A percentile compares a stretch with the other conserved stretches of the same genome.
Conservation (phyloP, 2,329 filamentous ascomycete species). For the Clarireedia sp. region DNA sequence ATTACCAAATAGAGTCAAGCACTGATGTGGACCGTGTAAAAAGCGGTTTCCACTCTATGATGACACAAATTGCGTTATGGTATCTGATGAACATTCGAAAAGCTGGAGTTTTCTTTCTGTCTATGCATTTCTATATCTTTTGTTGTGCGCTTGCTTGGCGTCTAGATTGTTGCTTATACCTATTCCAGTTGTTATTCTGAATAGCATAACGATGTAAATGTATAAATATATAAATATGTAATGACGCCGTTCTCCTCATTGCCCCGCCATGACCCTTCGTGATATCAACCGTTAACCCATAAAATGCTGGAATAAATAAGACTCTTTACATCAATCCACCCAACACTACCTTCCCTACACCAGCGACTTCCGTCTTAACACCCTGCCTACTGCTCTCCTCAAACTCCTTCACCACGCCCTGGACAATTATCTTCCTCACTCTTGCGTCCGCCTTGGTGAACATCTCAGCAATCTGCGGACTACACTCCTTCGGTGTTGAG, state of each 20-base stretch:
- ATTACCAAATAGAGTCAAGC: conserved; percentile 99
- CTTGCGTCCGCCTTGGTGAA: conserved; percentile 85
- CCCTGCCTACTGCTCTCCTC: conserved; percentile 75
- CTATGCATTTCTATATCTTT: neutral
- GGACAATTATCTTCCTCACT: conserved; percentile 81
- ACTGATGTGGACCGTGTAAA: conserved; percentile 58
- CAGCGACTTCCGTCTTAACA: conserved; percentile 73
- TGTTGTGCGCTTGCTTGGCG: neutral
- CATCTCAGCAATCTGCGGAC: conserved; percentile 64
- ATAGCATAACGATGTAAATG: neutral
- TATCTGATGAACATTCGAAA: conserved; percentile 37
- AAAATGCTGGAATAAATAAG: conserved; percentile 9
- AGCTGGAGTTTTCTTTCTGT: neutral
- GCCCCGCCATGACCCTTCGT: neutral
- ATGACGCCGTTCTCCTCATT: neutral
- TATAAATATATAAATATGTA: neutral
- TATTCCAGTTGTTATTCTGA: neutral
- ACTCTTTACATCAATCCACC: conserved; percentile 64
- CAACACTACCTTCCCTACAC: conserved; percentile 80
- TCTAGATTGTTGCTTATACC: too few relatives aligned
- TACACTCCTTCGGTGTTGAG: conserved; percentile 65
- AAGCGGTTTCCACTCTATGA: conserved; percentile 33
- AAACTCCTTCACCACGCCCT: conserved; percentile 83
- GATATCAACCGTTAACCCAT: conserved; percentile 8
- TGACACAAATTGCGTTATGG: conserved; percentile 42